Percentiles rank a stretch among this genome's conserved stretches.
These are phyloP conservation scores for Fomitopsis betulina DNA, from an alignment of 1,284 basidiomycete genomes.

Conservation along the genomic window DNA sequence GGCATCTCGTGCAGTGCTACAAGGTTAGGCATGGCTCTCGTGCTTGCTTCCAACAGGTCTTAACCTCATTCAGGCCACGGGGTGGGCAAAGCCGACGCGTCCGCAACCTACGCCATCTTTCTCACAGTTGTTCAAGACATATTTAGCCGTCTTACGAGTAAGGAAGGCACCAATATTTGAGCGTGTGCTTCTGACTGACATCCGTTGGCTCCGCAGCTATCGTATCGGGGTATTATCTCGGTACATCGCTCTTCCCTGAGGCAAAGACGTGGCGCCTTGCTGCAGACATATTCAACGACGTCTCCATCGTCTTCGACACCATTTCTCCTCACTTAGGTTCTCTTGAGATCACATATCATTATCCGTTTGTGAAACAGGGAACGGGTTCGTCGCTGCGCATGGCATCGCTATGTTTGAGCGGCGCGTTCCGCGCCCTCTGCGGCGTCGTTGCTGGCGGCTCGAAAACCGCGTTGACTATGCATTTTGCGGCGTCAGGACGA, in stretches of 20 bases:
- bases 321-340: conserved; percentile 47
- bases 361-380: conserved; percentile 18
- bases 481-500: conserved; percentile 50
- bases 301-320: conserved; percentile 52
- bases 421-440: conserved; percentile 53
- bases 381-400: conserved; percentile 38
- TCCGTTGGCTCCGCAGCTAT: conserved; percentile 41
- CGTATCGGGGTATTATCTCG: conserved; percentile 52
- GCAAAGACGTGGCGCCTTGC: conserved; percentile 67
- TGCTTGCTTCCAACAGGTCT: background rate
- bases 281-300: conserved; percentile 65
- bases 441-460: conserved; percentile 60
- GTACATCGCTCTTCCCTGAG: conserved; percentile 62
- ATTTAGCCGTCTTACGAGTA: conserved; percentile 59
- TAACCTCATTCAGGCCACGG: conserved; percentile 46
- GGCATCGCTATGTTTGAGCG: conserved; percentile 49
- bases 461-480: conserved; percentile 63
- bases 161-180: conserved; percentile 12
- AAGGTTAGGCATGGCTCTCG: conserved; percentile 39
- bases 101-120: conserved; percentile 60
- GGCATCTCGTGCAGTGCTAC: conserved; percentile 62
- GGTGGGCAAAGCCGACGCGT: conserved; percentile 60
- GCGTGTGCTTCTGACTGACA: background rate
- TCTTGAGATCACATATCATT: conserved; percentile 12
- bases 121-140: conserved; percentile 60